Conservation (phyloP, 2,329 filamentous ascomycete genomes). For the Nothopassalora personata region DNA sequence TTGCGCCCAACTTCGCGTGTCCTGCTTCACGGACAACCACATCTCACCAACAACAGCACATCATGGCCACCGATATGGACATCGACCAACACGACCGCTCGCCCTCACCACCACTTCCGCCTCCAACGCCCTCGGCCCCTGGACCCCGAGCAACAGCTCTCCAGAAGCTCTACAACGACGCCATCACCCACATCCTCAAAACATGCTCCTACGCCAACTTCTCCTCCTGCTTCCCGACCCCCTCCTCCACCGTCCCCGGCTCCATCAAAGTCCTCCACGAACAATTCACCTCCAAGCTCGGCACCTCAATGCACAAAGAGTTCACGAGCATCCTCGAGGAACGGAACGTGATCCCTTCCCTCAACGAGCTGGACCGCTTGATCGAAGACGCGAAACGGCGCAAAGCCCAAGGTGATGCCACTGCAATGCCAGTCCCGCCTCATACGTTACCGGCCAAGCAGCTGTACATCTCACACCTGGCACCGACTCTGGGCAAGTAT, state of each 20-base stretch:
- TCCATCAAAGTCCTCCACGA: slow-evolving; percentile 53
- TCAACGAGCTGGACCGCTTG: slow-evolving; percentile 58
- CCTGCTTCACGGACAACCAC: neutral
- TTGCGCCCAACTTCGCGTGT: slow-evolving; percentile 3
- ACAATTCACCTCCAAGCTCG: slow-evolving; percentile 55
- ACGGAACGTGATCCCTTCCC: slow-evolving; percentile 50
- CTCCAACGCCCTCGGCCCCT: slow-evolving; percentile 50
- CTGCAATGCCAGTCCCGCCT: slow-evolving; percentile 41
- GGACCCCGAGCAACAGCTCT: slow-evolving; percentile 57
- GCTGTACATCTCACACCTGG: slow-evolving; percentile 55
- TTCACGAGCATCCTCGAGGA: slow-evolving; percentile 57
- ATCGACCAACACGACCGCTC: slow-evolving; percentile 10
- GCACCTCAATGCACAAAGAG: slow-evolving; percentile 47
- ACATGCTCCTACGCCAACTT: slow-evolving; percentile 59
- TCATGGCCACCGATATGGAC: slow-evolving; percentile 15
- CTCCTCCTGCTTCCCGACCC: slow-evolving; percentile 58
- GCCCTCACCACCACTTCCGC: slow-evolving; percentile 22
- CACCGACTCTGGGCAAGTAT: slow-evolving; percentile 50
- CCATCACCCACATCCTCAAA: slow-evolving; percentile 55
- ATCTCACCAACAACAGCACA: neutral
- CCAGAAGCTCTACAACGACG: slow-evolving; percentile 55
- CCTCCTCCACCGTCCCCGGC: slow-evolving; percentile 52
- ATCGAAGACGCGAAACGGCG: slow-evolving; percentile 54
- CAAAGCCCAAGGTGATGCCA: slow-evolving; percentile 34
- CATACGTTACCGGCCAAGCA: slow-evolving; percentile 54